Evolutionary conservation across 2,329 filamentous ascomycete species (phyloP), one percentile per base, ranked within the genome.

Genomic region (Stagonosporopsis chrysanthemi): DNA sequence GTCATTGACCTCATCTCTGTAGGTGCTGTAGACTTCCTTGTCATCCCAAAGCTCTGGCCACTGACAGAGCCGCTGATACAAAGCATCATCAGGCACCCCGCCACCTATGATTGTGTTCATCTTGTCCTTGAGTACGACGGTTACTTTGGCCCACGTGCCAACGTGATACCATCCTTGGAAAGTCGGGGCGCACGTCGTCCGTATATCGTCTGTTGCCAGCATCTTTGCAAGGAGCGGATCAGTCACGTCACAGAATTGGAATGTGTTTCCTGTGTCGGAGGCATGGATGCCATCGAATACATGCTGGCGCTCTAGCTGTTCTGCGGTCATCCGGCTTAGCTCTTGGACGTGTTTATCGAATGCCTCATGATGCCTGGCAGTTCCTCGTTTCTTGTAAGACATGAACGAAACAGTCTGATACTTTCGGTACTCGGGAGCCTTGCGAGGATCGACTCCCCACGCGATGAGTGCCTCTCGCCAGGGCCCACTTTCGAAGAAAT

Each of bases 201-300:
- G 73, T 2, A 82, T 71, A 5, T 86, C 81, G 0, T 87, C 81
- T 0, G 86, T 84, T 19, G 87, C 83, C 36, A 97, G 82, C 3
- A 97, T 79, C 11, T 81, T 75, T 0, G 81, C 79, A 1, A 98
- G 81, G 1, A 93, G 71, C 0, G 92, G 90, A 68, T 98, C 94
- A 0, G 86, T 89, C 52, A 98, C 89, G 74, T 99, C 95, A 78
- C 92, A 96, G 24, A 96, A 85, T 80, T 98, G 95, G 90, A 92
- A 99, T 46, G 95, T 88, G 69, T 95, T 95, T 36, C 92, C 92
- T 69, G 97, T 92, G 1, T 86, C 84, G 15, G 86, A 86, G 52
- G 94, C 86, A 2, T 83, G 84, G 57, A 87, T 82, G 43, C 94
- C 94, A 60, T 96, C 91, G 75, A 97, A 98, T 1, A 94, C 80